phyloP scores from a whole-genome alignment of 257 asterid genomes.

The Solanum ossicruentum region DNA sequence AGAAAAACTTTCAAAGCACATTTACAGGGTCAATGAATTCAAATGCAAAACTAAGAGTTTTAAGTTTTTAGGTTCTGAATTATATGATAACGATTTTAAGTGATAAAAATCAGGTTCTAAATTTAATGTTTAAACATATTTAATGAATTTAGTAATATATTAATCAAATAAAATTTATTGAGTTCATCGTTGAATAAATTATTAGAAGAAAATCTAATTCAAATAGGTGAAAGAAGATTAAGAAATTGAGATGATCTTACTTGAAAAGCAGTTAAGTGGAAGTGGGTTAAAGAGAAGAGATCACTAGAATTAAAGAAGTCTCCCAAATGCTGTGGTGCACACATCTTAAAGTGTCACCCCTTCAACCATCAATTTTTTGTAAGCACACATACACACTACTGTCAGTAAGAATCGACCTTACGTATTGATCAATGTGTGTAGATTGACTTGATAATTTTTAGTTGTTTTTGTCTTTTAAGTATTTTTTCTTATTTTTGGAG shows the following conservation, averaged over 20 bases:
- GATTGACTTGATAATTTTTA: no score
- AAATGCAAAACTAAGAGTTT: background rate
- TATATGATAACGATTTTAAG: no score
- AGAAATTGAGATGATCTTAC: background rate
- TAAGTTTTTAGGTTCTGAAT: background rate
- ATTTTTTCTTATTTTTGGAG: no score
- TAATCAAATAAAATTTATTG: background rate
- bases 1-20: background rate
- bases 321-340: constrained; percentile 32
- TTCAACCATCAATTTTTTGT: constrained; percentile 1
- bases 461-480: no score
- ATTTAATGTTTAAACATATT: background rate
- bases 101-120: background rate
- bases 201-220: background rate
- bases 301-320: constrained; percentile 23
- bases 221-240: background rate
- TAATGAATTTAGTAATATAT: background rate
- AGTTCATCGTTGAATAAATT: background rate
- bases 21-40: background rate
- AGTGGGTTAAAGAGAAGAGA: background rate
- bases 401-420: background rate
- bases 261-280: background rate
- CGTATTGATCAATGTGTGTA: background rate
- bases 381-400: background rate
- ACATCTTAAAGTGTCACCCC: constrained; percentile 34